Base-by-base conservation (phyloP, 2,329 filamentous ascomycete genomes). In the Rasamsonia emersonii region DNA sequence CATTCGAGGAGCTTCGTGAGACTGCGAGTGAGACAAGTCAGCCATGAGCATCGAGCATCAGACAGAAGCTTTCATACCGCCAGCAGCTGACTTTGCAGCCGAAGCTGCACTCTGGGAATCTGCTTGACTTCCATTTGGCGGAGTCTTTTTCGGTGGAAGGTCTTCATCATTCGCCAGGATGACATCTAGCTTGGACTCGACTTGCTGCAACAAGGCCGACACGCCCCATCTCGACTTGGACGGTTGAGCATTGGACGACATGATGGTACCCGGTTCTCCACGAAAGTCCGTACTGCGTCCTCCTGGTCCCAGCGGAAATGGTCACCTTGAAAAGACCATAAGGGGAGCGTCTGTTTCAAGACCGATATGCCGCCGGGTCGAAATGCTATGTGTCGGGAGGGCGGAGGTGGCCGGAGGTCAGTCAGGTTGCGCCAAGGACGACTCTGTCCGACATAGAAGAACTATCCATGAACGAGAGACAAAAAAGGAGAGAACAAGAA, bases 121-220 rank as follows among this genome's bases (percentile, higher is more conserved):
- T n/a, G n/a, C n/a, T n/a, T n/a, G n/a, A n/a, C n/a, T n/a, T n/a
- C n/a, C 43, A 36, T 37, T 57, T 62, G 44, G 54, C 42, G 43
- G 47, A 38, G 41, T 61, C 17, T 50, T 58, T 44, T 51, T 58
- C 31, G 46, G 36, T 45, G 36, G n/a, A 42, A 32, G 21, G 35
- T 75, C 73, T 25, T 80, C 77, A 34, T 84, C 78, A 44, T 95
- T 88, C 33, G 86, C 78, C 39, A 98, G 72, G 37, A 98, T 93
- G 30, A 76, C 88, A 58, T 98, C 91, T 38, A 98, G 73, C 25
- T 84, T 79, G 38, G 88, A 93, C 64, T 98, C 91, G 36, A 98
- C 82, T 59, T 89, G 85, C 43, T 86, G 83, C 38, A 95, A 71
- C 54, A 94, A 81, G 18, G 77, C 56, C 9, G 58, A 56, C 29